Conservation (phyloP, 2,329 filamentous ascomycete genomes). For the Epichloe uncinata region DNA sequence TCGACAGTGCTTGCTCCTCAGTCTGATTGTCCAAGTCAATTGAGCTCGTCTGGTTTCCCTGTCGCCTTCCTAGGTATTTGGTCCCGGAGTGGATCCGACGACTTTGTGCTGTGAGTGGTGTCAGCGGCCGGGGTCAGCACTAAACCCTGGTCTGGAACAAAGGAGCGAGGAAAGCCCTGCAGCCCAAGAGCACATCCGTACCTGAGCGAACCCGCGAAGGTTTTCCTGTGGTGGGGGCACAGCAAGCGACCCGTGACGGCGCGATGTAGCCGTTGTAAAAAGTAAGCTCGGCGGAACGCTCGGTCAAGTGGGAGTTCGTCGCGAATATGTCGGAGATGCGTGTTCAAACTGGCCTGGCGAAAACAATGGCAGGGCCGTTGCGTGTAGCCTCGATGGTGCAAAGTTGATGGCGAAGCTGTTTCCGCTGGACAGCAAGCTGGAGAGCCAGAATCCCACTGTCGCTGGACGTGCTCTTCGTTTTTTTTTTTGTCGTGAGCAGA, state of each 20-base stretch:
- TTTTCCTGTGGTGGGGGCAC: slow-evolving; percentile 2
- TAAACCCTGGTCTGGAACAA: slow-evolving; percentile 4
- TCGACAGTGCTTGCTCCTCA: not conserved
- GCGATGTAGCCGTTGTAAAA: slow-evolving; percentile 2
- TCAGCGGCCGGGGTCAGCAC: slow-evolving; percentile 5
- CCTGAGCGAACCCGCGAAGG: slow-evolving; percentile 3
- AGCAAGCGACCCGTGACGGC: slow-evolving; percentile 2
- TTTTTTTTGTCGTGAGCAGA: not conserved
- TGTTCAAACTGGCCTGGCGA: not conserved
- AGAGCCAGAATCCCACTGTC: not conserved
- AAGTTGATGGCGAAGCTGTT: not conserved
- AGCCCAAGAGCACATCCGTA: slow-evolving; percentile 2
- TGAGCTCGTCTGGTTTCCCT: slow-evolving; percentile 2
- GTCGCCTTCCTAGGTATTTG: not conserved
- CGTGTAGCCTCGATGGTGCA: not conserved
- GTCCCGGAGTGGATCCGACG: not conserved
- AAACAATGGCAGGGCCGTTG: not conserved
- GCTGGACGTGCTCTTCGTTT: not conserved
- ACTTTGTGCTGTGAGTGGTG: slow-evolving; percentile 1
- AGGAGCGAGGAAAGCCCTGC: slow-evolving; percentile 2
- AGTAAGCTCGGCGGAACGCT: not conserved
- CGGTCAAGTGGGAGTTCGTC: not conserved
- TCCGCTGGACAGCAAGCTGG: not conserved
- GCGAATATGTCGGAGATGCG: not conserved
- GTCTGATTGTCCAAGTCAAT: not conserved